phyloP scores from a whole-genome alignment of 768 basidiomycete genomes.

The Mrakia blollopis region DNA sequence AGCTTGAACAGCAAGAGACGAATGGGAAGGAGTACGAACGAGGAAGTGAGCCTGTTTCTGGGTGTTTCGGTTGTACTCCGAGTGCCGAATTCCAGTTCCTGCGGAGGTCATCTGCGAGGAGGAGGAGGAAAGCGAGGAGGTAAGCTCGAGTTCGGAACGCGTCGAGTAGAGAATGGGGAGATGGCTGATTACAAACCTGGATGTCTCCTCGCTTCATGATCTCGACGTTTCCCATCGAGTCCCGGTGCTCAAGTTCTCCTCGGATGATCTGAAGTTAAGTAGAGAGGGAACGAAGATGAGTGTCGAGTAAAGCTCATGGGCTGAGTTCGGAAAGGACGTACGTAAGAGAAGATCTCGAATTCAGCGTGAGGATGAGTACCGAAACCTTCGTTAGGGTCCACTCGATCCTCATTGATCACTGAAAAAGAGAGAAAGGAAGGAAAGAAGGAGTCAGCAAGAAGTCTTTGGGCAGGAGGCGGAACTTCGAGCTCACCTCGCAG shows the following conservation, averaged over 20 bases:
- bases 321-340: slow-evolving; percentile 6
- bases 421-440: neutral
- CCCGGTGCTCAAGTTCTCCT: slow-evolving; percentile 58
- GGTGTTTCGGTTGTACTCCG: slow-evolving; percentile 20
- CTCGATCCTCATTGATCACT: slow-evolving; percentile 84
- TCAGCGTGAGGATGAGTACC: slow-evolving; percentile 50
- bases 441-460: neutral
- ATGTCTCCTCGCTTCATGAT: slow-evolving; percentile 81
- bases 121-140: neutral
- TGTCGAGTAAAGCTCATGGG: neutral
- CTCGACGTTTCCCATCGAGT: slow-evolving; percentile 88
- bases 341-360: slow-evolving; percentile 29
- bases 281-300: neutral
- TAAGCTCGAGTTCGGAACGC: neutral
- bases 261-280: slow-evolving; percentile 5
- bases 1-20: too few relatives aligned
- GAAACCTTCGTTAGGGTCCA: slow-evolving; percentile 69
- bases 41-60: slow-evolving; percentile 21
- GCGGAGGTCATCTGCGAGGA: slow-evolving; percentile 3
- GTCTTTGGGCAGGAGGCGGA: too few relatives aligned
- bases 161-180: neutral
- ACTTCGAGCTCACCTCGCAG: slow-evolving; percentile 49
- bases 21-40: neutral
- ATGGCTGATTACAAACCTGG: slow-evolving; percentile 66
- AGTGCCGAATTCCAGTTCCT: slow-evolving; percentile 83